These are phyloP conservation scores for Helminthosporium solani DNA, from an alignment of 2,329 filamentous ascomycete genomes.

Conservation along the genomic window DNA sequence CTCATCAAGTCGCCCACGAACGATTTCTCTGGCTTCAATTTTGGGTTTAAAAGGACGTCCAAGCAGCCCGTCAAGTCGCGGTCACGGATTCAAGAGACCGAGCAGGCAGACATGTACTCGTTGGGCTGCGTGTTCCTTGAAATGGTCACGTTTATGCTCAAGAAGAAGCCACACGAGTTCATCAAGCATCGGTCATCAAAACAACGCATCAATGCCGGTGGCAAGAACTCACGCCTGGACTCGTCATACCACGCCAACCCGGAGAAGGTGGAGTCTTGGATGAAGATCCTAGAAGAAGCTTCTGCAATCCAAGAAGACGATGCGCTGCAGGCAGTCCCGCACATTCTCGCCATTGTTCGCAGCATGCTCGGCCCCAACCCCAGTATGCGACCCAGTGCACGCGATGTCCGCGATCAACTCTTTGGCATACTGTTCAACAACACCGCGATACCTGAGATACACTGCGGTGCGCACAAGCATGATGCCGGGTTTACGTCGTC, in stretches of 20 bases:
- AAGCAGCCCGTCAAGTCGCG: conserved; percentile 31
- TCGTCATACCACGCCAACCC: conserved; percentile 72
- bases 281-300: conserved; percentile 61
- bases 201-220: conserved; percentile 53
- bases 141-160: conserved; percentile 67
- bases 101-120: conserved; percentile 68
- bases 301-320: conserved; percentile 44
- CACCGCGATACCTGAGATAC: conserved; percentile 35
- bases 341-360: conserved; percentile 44
- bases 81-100: conserved; percentile 35
- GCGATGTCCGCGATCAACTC: conserved; percentile 44
- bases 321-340: conserved; percentile 44
- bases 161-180: conserved; percentile 66
- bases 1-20: conserved; percentile 35
- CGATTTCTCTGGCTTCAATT: conserved; percentile 41
- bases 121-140: conserved; percentile 73
- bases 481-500: conserved; percentile 30
- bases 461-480: conserved; percentile 38
- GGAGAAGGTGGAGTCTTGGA: conserved; percentile 69
- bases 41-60: conserved; percentile 32
- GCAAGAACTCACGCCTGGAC: conserved; percentile 61
- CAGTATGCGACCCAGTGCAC: conserved; percentile 43
- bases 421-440: conserved; percentile 33
- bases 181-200: conserved; percentile 65
- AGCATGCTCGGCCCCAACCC: conserved; percentile 47